Evolutionary conservation across 352 stramenopile species (phyloP).

Genomic region (Plasmopara muralis): DNA sequence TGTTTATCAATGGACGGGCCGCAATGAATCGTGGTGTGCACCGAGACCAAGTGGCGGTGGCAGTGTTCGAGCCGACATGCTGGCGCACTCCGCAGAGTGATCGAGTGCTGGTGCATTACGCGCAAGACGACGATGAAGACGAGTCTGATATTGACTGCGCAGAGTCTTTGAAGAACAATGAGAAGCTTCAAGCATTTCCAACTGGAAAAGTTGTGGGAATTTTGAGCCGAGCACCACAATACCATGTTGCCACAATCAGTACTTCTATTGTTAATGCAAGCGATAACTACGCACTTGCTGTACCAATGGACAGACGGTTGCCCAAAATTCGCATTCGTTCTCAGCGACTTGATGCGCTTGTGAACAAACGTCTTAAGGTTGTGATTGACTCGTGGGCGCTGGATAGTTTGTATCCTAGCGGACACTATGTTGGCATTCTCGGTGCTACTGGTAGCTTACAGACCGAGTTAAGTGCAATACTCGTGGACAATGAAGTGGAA

Average conservation of each 20-base stretch:
- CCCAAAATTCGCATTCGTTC: conserved; percentile 78
- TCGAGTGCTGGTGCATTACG: conserved; percentile 65
- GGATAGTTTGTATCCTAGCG: conserved; percentile 73
- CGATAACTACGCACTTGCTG: conserved; percentile 68
- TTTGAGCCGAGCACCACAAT: conserved; percentile 57
- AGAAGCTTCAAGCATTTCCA: conserved; percentile 37
- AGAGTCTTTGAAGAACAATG: conserved; percentile 2
- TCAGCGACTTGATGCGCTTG: conserved; percentile 60
- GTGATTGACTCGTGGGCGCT: conserved; percentile 72
- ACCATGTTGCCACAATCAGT: conserved; percentile 69
- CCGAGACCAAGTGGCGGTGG: conserved; percentile 94
- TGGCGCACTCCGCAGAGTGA: conserved; percentile 74
- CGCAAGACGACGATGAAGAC: conserved; percentile 35
- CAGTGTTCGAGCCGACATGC: conserved; percentile 76
- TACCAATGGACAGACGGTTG: conserved; percentile 76
- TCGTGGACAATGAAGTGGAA: conserved; percentile 78
- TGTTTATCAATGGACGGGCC: conserved; percentile 68
- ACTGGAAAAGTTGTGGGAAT: conserved; percentile 83
- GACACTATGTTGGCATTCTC: conserved; percentile 75
- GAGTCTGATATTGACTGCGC: conserved; percentile 22
- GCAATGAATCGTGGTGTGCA: conserved; percentile 97
- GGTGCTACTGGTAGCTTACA: conserved; percentile 50
- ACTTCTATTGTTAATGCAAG: conserved; percentile 47
- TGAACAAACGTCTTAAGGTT: conserved; percentile 78
- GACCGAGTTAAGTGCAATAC: conserved; percentile 76